Conservation (phyloP, 2,329 filamentous ascomycete species). For the Lasiodiplodia sp. region DNA sequence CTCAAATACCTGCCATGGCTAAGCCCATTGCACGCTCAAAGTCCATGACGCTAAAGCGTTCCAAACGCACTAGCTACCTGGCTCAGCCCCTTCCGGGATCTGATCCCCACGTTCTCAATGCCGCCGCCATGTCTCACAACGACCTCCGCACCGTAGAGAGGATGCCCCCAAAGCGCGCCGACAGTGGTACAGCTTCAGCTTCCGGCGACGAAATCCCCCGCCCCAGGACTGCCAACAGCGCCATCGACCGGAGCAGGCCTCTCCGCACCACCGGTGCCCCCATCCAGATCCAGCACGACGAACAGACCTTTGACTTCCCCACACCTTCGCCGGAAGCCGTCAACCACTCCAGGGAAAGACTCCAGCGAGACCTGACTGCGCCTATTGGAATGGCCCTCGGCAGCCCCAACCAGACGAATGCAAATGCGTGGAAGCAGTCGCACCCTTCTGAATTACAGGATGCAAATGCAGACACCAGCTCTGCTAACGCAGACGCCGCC, state of each 20-base stretch:
- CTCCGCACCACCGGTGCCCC: constrained; percentile 47
- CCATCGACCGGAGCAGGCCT: constrained; percentile 42
- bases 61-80: constrained; percentile 23
- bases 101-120: constrained; percentile 3
- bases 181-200: constrained; percentile 42
- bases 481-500: constrained; percentile 8
- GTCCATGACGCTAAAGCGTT: constrained; percentile 34
- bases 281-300: constrained; percentile 34
- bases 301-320: constrained; percentile 38
- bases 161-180: constrained; percentile 24
- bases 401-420: constrained; percentile 44
- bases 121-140: constrained; percentile 7
- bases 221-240: constrained; percentile 45
- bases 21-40: constrained; percentile 48
- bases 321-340: constrained; percentile 42
- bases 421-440: constrained; percentile 36
- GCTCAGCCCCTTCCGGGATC: constrained; percentile 10
- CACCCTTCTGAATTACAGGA: constrained; percentile 33
- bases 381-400: constrained; percentile 51
- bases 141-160: constrained; percentile 13
- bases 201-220: constrained; percentile 44
- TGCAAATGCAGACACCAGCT: background rate
- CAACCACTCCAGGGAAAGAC: constrained; percentile 41
- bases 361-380: constrained; percentile 35
- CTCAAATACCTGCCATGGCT: constrained; percentile 43